A percentile compares a stretch with the other conserved stretches of the same genome.
phyloP scores from a whole-genome alignment of 371 early-diverging fungal genomes.

The Mucor circinelloides region DNA sequence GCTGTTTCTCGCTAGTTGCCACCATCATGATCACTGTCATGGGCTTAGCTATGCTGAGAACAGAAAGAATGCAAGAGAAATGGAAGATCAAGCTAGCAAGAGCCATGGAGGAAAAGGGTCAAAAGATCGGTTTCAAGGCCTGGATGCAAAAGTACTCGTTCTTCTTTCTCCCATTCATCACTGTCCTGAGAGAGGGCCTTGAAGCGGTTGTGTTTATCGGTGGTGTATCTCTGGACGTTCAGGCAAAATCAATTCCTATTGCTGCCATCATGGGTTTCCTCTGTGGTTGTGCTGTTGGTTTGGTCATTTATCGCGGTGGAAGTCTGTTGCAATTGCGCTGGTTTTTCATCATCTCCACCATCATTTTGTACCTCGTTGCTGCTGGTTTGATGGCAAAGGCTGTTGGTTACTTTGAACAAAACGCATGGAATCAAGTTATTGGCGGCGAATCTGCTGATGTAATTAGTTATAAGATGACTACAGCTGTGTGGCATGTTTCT shows the following conservation, averaged over 20 bases:
- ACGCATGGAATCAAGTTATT: constrained; percentile 56
- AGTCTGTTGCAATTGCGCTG: constrained; percentile 64
- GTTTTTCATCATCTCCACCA: constrained; percentile 80
- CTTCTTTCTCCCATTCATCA: constrained; percentile 75
- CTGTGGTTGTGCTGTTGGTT: constrained; percentile 69
- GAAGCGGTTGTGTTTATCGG: constrained; percentile 82
- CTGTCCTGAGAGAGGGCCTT: constrained; percentile 82
- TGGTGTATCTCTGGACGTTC: constrained; percentile 74
- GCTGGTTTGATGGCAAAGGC: constrained; percentile 71
- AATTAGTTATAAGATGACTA: constrained; percentile 38
- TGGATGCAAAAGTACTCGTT: constrained; percentile 58
- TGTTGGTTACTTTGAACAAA: constrained; percentile 62
- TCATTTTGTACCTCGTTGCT: constrained; percentile 75
- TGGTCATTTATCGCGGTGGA: constrained; percentile 70
- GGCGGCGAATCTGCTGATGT: constrained; percentile 53
- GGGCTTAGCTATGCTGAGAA: constrained; percentile 74
- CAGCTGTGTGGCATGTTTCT: constrained; percentile 41
- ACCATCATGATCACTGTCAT: constrained; percentile 68
- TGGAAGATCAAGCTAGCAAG: constrained; percentile 66
- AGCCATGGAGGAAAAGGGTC: constrained; percentile 40
- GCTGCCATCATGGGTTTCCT: constrained; percentile 72
- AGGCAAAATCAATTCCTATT: constrained; percentile 74
- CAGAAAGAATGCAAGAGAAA: constrained; percentile 72
- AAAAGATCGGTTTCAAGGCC: constrained; percentile 23
- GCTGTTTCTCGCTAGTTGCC: constrained; percentile 68